Base-by-base conservation (phyloP, 345 rosid species). In the Leavenworthia alabamica region DNA sequence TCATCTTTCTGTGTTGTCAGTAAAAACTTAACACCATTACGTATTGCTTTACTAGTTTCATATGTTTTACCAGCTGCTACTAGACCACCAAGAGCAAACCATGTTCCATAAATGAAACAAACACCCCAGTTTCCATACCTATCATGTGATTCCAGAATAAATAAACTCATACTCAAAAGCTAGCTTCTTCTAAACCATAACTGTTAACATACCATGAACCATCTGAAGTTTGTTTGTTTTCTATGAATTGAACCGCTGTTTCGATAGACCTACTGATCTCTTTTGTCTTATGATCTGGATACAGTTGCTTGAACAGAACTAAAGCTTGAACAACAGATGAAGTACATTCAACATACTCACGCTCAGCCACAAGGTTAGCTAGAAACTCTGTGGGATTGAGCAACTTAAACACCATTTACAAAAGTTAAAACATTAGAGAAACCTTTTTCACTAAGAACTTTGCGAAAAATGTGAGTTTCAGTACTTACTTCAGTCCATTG, bases 321-420 rank as follows among this genome's bases (percentile, higher is more conserved):
- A 67, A 50, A 58, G 66, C 65, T 67, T 67, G 36, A 3, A 58
- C 15, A 40, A 58, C 72, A 28, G 83, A 36, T 27, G 79, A 50
- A n/a, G 85, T 78, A 48, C 85, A 78, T 66, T 81, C 85, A 19
- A 70, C 75, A n/a, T 78, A 78, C 32, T 79, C 85, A 12, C 66
- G 72, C 67, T 81, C 81, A 3, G 56, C 53, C 45, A 81, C 68
- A 23, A 64, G 31, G 71, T 71, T 76, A 16, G 68, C 66, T 2
- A 78, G 55, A 45, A 81, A 73, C 22, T 81, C 83, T 8, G 77
- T 74, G 3, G 85, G 83, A 52, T 81, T 79, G 6, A 79, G 68
- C 5, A 78, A 11, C 85, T 81, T 68, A 8, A 67, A 69, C 39
- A 52, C 60, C 51, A 58, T 19, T 50, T 29, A 28, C 44, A 53